Percentiles rank a stretch among this genome's conserved stretches.
Evolutionary conservation across 176 grass and related monocot species (phyloP).

Genomic region (Puccinellia tenuiflora): DNA sequence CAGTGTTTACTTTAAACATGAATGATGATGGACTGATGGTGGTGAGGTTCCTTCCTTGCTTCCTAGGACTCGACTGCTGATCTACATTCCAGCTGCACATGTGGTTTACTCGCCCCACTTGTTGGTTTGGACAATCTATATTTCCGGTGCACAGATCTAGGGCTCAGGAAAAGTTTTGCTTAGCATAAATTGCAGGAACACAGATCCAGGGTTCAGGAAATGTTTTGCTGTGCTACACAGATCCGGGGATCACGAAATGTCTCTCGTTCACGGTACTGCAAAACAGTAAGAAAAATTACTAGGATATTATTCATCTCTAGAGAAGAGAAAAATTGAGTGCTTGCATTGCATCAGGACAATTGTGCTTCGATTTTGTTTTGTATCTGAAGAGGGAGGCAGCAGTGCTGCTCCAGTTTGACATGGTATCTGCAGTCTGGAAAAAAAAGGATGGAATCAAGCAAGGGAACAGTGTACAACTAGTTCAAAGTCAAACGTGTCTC

Average conservation of each 20-base stretch:
- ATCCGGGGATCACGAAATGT: too few relatives aligned
- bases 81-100: slow-evolving; percentile 4
- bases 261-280: too few relatives aligned
- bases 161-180: neutral
- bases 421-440: neutral
- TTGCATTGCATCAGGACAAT: too few relatives aligned
- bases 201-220: too few relatives aligned
- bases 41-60: neutral
- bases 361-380: too few relatives aligned
- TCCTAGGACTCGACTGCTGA: neutral
- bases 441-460: neutral
- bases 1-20: neutral
- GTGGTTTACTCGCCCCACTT: neutral
- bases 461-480: neutral
- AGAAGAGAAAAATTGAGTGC: too few relatives aligned
- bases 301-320: too few relatives aligned
- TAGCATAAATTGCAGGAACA: too few relatives aligned
- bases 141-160: neutral
- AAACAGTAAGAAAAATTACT: too few relatives aligned
- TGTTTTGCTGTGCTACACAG: too few relatives aligned
- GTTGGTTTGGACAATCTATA: neutral
- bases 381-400: too few relatives aligned
- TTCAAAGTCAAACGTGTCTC: neutral
- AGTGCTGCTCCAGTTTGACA: too few relatives aligned
- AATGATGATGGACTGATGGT: neutral